A percentile compares a stretch with the other conserved stretches of the same genome.
These are phyloP conservation scores for Flaveria trinervia DNA, from an alignment of 129 eudicot genomes.

Conservation along the genomic window DNA sequence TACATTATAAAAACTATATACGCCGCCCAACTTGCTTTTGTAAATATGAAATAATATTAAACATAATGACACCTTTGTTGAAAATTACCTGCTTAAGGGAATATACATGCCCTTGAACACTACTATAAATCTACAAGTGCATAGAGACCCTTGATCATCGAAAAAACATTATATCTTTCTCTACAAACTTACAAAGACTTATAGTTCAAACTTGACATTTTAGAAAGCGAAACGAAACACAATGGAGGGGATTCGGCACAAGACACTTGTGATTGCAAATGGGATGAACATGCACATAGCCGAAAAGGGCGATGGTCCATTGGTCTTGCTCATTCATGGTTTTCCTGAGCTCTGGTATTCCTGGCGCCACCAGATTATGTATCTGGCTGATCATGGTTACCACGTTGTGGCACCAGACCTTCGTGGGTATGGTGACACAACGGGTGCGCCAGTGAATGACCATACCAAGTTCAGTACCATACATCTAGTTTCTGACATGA, in stretches of 20 bases:
- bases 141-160: neutral
- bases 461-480: slow-evolving; percentile 35
- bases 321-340: slow-evolving; percentile 47
- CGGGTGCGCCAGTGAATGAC: slow-evolving; percentile 38
- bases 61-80: too few species aligned
- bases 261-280: slow-evolving; percentile 16
- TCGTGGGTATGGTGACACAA: slow-evolving; percentile 49
- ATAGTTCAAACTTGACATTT: neutral
- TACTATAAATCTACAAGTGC: too few species aligned
- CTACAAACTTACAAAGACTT: neutral
- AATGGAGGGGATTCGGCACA: slow-evolving; percentile 44
- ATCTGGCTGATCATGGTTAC: slow-evolving; percentile 40
- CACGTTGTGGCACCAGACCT: slow-evolving; percentile 51
- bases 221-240: neutral
- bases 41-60: too few species aligned
- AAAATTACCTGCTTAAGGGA: too few species aligned
- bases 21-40: too few species aligned
- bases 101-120: too few species aligned
- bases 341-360: slow-evolving; percentile 48
- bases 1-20: too few species aligned
- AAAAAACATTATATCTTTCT: neutral
- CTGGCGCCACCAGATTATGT: slow-evolving; percentile 46
- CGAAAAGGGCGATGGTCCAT: slow-evolving; percentile 38
- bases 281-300: slow-evolving; percentile 41
- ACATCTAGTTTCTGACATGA: slow-evolving; percentile 38